Base-by-base conservation (phyloP, 306 rosid species). In the Hylodesmum podocarpum region DNA sequence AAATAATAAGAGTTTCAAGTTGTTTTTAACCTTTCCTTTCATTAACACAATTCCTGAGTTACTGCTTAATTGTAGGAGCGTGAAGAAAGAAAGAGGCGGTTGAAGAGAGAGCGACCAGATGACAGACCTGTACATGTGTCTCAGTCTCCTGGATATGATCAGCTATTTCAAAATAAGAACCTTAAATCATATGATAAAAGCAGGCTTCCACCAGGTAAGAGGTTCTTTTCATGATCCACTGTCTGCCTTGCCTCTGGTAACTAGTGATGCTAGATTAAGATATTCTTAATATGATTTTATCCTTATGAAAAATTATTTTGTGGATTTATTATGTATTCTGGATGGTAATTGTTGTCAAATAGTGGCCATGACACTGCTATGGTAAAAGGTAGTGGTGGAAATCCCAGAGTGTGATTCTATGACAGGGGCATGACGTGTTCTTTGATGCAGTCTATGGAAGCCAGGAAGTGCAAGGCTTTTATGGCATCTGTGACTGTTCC, bases 141-240 rank as follows among this genome's bases (percentile, higher is more conserved):
- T 72, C 96, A 88, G 16, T 87, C 91, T 27, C 74, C 86, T 69
- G 83, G 85, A 37, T 82, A 84, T 80, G 99, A 96, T 78, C 88
- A 83, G 61, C 81, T 64, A 6, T 89, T 64, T 84, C 90, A 86
- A n/a, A 33, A 87, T 34, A 96, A 88, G 78, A 67, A 47, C 70
- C 81, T 44, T 14, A 92, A 89, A 74, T 10, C 84, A 69, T 84
- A 92, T 78, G 99, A 92, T 79, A 91, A 65, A 66, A 91, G 77
- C 70, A 92, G 84, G 83, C 97, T 96, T 55, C 99, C 99, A 66
- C 90, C 97, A 27, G 99, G 99, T 96, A 83, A 88, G 87, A 73
- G 61, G 72, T 72, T 89, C 53, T 76, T 58, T 69, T 68, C 81
- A 5, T 46, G 31, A 54, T 25, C 65, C 25, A 64, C 39, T 74